These are phyloP conservation scores for Seminavis robusta DNA, from an alignment of 108 stramenopile genomes.

Conservation along the genomic window DNA sequence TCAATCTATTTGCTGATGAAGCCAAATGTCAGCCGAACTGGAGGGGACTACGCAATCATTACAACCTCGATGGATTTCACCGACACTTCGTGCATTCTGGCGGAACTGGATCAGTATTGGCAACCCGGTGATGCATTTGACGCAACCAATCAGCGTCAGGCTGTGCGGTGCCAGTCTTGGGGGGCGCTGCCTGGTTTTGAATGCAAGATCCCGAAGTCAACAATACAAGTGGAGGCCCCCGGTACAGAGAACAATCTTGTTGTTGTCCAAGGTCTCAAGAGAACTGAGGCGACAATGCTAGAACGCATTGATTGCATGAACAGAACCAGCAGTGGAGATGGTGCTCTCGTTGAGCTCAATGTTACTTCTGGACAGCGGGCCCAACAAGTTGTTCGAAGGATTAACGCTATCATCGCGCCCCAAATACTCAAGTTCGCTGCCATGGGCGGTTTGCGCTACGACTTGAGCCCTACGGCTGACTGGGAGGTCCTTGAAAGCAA, in stretches of 20 bases:
- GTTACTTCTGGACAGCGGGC: slow-evolving; percentile 35
- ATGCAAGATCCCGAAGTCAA: neutral
- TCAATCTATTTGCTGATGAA: slow-evolving; percentile 49
- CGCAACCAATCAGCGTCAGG: too few species aligned
- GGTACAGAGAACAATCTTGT: too few species aligned
- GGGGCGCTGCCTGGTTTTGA: too few species aligned
- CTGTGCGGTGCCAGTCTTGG: too few species aligned
- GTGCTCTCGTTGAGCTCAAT: slow-evolving; percentile 24
- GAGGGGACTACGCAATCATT: slow-evolving; percentile 51
- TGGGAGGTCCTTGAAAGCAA: slow-evolving; percentile 26
- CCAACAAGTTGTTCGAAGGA: slow-evolving; percentile 37
- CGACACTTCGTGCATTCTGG: slow-evolving; percentile 37
- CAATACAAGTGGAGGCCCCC: neutral
- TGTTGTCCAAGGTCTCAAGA: too few species aligned
- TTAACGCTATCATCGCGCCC: slow-evolving; percentile 46
- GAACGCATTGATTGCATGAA: too few species aligned
- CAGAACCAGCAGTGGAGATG: neutral
- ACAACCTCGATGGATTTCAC: slow-evolving; percentile 35
- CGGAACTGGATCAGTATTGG: slow-evolving; percentile 43
- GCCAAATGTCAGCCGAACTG: slow-evolving; percentile 50
- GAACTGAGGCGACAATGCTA: too few species aligned
- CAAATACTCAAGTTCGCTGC: slow-evolving; percentile 51
- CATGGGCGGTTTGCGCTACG: slow-evolving; percentile 19
- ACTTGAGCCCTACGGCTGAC: slow-evolving; percentile 20
- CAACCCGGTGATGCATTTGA: slow-evolving; percentile 63